These are phyloP conservation scores for Graphium sp. DNA, from an alignment of 2,329 filamentous ascomycete species.

Conservation along the genomic window DNA sequence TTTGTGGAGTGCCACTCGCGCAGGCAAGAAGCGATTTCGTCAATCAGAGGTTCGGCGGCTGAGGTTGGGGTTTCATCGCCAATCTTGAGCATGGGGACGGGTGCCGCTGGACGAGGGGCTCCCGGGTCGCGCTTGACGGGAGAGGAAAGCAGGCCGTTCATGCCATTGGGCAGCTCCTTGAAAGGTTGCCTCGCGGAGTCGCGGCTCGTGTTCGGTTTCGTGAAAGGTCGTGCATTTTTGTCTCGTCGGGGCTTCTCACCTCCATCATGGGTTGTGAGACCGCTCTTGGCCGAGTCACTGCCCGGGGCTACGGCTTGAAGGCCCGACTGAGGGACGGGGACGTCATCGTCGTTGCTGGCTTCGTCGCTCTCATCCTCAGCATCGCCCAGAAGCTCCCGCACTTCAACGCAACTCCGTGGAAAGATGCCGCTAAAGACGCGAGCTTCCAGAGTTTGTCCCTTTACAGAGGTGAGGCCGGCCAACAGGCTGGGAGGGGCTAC, in stretches of 20 bases:
- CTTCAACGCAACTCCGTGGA: constrained; percentile 82
- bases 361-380: constrained; percentile 26
- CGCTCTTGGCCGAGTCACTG: constrained; percentile 37
- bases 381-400: constrained; percentile 76
- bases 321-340: too few species aligned
- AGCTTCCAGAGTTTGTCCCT: constrained; percentile 85
- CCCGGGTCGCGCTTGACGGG: constrained; percentile 43
- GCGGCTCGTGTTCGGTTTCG: constrained; percentile 5
- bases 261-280: constrained; percentile 20
- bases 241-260: constrained; percentile 12
- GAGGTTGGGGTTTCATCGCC: constrained; percentile 93
- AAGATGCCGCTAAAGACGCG: constrained; percentile 98
- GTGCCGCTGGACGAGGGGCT: constrained; percentile 66
- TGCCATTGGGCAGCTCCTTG: constrained; percentile 20
- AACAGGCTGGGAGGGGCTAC: constrained; percentile 87
- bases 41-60: constrained; percentile 74
- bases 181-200: constrained; percentile 7
- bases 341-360: constrained; percentile 13
- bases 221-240: constrained; percentile 4
- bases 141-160: constrained; percentile 23
- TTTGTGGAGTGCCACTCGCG: constrained; percentile 98
- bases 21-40: constrained; percentile 92
- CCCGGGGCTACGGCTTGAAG: too few species aligned
- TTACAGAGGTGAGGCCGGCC: constrained; percentile 76
- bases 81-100: constrained; percentile 93